Conservation (phyloP, 1,284 basidiomycete genomes). For the Melampsora americana region DNA sequence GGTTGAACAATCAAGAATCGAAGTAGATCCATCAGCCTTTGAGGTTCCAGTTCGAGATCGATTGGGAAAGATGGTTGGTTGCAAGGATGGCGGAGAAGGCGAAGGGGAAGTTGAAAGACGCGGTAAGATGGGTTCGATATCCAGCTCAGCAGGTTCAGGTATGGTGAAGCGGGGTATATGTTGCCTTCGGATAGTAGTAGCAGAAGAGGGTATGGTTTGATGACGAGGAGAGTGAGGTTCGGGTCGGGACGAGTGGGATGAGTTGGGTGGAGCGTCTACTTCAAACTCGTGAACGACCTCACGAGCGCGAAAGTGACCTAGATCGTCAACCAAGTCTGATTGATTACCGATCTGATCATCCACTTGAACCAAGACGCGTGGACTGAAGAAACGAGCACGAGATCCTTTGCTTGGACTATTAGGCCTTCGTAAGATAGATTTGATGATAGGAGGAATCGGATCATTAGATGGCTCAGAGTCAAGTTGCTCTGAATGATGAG, state of each 20-base stretch:
- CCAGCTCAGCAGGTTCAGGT: slow-evolving; percentile 29
- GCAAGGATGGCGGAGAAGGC: slow-evolving; percentile 26
- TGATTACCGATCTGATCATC: neutral
- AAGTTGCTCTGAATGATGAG: no score
- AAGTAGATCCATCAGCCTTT: neutral
- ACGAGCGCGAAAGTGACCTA: slow-evolving; percentile 7
- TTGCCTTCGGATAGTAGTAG: neutral
- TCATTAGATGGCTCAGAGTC: neutral
- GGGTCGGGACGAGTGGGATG: neutral
- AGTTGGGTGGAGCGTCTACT: slow-evolving; percentile 19
- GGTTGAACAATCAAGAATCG: neutral
- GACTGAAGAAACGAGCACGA: slow-evolving; percentile 34
- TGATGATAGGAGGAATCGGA: slow-evolving; percentile 3
- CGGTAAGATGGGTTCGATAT: slow-evolving; percentile 38
- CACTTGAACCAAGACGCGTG: neutral
- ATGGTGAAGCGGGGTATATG: slow-evolving; percentile 30
- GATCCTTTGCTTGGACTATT: slow-evolving; percentile 34
- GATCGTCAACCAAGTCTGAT: slow-evolving; percentile 14
- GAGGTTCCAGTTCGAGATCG: neutral
- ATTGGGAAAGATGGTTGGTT: slow-evolving; percentile 1
- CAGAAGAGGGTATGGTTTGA: neutral
- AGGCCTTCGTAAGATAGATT: slow-evolving; percentile 30
- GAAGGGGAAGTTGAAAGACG: slow-evolving; percentile 29
- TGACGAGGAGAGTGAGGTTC: neutral
- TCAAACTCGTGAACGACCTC: slow-evolving; percentile 40